A percentile compares a stretch with the other conserved stretches of the same genome.
Evolutionary conservation across 2,329 filamentous ascomycete genomes (phyloP).

Genomic region (Paraphaeosphaeria minitans): DNA sequence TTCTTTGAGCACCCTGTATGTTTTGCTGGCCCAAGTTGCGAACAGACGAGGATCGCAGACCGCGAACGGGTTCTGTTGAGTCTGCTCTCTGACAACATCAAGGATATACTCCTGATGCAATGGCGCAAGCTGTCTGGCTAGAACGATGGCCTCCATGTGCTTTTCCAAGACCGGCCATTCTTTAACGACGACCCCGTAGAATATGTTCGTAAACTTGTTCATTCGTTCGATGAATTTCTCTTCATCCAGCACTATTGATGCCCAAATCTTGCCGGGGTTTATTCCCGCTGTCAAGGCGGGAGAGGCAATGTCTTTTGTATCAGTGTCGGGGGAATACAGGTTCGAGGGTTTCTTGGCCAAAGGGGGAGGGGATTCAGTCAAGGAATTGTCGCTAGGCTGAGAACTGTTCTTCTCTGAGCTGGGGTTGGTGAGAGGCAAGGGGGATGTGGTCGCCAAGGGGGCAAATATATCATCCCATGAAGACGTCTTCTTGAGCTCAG

Average conservation of each 20-base stretch:
- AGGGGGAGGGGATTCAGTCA: conserved; percentile 21
- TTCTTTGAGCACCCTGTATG: conserved; percentile 26
- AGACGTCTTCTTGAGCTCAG: conserved; percentile 5
- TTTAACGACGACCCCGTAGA: conserved; percentile 31
- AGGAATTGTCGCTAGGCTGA: background rate
- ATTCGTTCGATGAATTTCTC: conserved; percentile 32
- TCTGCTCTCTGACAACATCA: conserved; percentile 23
- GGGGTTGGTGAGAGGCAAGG: conserved; percentile 16
- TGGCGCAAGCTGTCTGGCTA: conserved; percentile 25
- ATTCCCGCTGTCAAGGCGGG: conserved; percentile 16
- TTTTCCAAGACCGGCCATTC: conserved; percentile 36
- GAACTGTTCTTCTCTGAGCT: background rate
- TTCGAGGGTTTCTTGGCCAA: conserved; percentile 19
- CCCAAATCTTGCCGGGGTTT: conserved; percentile 32
- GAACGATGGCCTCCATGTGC: conserved; percentile 28
- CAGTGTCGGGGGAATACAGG: conserved; percentile 6
- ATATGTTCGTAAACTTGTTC: conserved; percentile 29
- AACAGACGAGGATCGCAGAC: conserved; percentile 30
- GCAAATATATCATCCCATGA: conserved; percentile 7
- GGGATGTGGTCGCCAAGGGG: conserved; percentile 23
- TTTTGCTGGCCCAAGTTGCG: conserved; percentile 27
- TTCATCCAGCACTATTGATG: conserved; percentile 27
- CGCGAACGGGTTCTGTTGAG: conserved; percentile 16
- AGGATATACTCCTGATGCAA: conserved; percentile 29
- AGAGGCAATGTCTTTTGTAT: background rate